Conservation (phyloP, 1,139 yeast species). For the Blastobotrys raffinosifermentans region DNA sequence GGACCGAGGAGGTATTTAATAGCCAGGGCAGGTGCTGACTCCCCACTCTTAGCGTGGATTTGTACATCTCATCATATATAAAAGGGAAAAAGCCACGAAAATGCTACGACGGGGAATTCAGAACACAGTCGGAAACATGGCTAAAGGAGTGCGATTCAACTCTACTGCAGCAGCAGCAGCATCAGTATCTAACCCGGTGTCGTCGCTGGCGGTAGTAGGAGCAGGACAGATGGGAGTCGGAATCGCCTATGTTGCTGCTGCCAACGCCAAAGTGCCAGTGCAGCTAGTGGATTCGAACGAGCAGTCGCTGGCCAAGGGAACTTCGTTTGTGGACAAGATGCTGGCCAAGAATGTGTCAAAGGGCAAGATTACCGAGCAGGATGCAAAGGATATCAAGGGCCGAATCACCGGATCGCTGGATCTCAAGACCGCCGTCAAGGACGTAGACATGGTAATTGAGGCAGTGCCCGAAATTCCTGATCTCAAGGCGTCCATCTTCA, state of each 20-base stretch:
- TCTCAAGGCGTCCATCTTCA: constrained; percentile 35
- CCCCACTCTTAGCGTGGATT: no score
- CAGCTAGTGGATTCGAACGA: constrained; percentile 34
- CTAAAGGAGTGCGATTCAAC: not conserved
- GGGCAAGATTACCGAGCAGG: constrained; percentile 30
- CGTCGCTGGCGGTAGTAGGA: constrained; percentile 34
- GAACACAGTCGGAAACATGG: no score
- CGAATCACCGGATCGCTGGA: constrained; percentile 27
- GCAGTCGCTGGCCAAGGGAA: constrained; percentile 31
- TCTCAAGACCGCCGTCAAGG: constrained; percentile 25
- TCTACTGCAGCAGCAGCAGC: not conserved
- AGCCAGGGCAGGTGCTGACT: no score
- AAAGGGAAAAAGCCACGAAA: no score
- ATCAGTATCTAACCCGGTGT: constrained; percentile 5
- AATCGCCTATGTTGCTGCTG: constrained; percentile 40
- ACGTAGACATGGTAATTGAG: constrained; percentile 38
- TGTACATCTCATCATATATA: no score
- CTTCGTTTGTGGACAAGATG: constrained; percentile 33
- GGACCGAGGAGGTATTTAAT: no score
- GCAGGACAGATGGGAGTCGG: constrained; percentile 42
- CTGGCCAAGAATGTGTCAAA: constrained; percentile 36
- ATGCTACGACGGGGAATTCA: no score
- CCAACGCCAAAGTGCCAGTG: constrained; percentile 36
- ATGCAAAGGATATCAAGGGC: constrained; percentile 29
- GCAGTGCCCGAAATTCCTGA: constrained; percentile 40